Conservation (phyloP, 108 stramenopile species). For the Aurantiochytrium sp. region DNA sequence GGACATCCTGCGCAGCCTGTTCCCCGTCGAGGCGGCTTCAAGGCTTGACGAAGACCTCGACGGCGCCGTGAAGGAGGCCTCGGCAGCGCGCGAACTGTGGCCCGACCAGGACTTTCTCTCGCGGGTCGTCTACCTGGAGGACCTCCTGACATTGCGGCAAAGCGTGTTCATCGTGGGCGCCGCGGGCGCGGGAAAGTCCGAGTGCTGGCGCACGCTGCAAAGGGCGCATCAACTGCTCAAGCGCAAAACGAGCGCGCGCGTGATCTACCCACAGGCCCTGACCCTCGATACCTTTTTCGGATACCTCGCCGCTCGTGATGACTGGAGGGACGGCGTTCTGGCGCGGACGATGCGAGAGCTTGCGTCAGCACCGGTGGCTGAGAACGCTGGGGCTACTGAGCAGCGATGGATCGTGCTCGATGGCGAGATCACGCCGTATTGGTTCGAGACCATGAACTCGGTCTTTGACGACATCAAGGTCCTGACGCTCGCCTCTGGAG, state of each 20-base stretch:
- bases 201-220: constrained; percentile 70
- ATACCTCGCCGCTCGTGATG: constrained; percentile 64
- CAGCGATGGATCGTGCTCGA: constrained; percentile 80
- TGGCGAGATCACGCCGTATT: constrained; percentile 76
- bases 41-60: constrained; percentile 46
- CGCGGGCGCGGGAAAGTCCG: constrained; percentile 68
- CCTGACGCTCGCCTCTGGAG: constrained; percentile 77
- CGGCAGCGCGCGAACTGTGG: neutral
- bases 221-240: constrained; percentile 38
- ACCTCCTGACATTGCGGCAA: constrained; percentile 64
- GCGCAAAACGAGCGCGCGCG: constrained; percentile 55
- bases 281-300: constrained; percentile 74
- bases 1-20: constrained; percentile 62
- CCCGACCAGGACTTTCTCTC: constrained; percentile 43
- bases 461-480: constrained; percentile 81
- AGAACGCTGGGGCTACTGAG: neutral
- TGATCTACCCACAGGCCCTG: constrained; percentile 74
- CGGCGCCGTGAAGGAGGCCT: constrained; percentile 33
- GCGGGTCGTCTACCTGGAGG: constrained; percentile 65
- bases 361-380: constrained; percentile 62
- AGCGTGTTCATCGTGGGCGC: constrained; percentile 69
- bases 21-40: too few relatives aligned
- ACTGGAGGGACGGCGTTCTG: constrained; percentile 76
- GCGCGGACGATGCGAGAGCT: constrained; percentile 71
- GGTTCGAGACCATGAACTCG: constrained; percentile 79